Percentiles rank a stretch among this genome's conserved stretches.
phyloP scores from a whole-genome alignment of 2,329 filamentous ascomycete genomes.

The Aspergillus transmontanensis region DNA sequence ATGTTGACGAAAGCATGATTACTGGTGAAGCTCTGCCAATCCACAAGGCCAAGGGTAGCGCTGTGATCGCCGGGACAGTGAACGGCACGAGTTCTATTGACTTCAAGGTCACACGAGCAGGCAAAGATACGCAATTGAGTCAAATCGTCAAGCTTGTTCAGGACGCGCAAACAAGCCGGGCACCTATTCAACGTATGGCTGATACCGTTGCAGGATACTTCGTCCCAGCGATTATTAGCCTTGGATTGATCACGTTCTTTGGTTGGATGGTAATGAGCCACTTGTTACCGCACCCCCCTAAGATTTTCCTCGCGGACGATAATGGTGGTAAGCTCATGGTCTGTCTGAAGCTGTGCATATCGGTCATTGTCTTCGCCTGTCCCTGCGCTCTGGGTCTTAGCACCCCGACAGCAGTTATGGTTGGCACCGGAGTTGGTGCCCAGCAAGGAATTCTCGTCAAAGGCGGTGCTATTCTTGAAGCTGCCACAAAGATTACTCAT shows the following conservation, averaged over 20 bases:
- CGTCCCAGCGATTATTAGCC: constrained; percentile 81
- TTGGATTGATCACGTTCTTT: constrained; percentile 83
- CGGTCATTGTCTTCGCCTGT: constrained; percentile 96
- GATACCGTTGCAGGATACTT: constrained; percentile 93
- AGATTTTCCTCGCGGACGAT: constrained; percentile 77
- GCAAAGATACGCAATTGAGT: constrained; percentile 92
- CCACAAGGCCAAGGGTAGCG: constrained; percentile 77
- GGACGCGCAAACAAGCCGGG: constrained; percentile 90
- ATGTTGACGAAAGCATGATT: constrained; percentile 97
- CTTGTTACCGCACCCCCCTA: constrained; percentile 77
- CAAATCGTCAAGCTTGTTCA: constrained; percentile 99
- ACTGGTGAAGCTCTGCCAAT: constrained; percentile 97
- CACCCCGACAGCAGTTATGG: constrained; percentile 97
- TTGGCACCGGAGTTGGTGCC: constrained; percentile 94
- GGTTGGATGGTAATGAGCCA: constrained; percentile 96
- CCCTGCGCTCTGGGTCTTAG: constrained; percentile 95
- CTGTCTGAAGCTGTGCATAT: constrained; percentile 95
- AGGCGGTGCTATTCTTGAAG: constrained; percentile 88
- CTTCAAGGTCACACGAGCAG: constrained; percentile 87
- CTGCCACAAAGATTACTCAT: constrained; percentile 84
- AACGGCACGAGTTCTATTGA: constrained; percentile 91
- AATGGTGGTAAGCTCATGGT: constrained; percentile 95
- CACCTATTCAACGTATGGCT: constrained; percentile 90
- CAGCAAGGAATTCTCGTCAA: constrained; percentile 98
- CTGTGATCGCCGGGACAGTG: constrained; percentile 89